Evolutionary conservation across 495 filamentous ascomycete species (phyloP).

Genomic region (Mycothermus thermophilus): DNA sequence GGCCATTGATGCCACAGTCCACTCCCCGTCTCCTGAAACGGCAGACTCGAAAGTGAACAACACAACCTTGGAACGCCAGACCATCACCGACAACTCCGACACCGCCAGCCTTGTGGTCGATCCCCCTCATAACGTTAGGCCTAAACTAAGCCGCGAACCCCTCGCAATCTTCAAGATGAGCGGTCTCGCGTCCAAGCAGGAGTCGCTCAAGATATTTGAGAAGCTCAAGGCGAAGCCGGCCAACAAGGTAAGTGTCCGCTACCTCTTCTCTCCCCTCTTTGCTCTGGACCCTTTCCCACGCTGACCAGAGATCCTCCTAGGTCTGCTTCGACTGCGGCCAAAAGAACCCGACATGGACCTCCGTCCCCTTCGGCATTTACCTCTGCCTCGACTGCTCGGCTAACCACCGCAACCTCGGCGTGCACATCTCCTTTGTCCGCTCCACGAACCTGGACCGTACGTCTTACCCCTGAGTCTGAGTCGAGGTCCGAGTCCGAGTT

Average conservation of each 20-base stretch:
- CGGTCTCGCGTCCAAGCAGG: constrained; percentile 71
- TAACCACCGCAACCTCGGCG: constrained; percentile 80
- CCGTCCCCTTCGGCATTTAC: constrained; percentile 93
- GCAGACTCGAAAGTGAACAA: constrained; percentile 7
- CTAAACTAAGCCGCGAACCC: no score
- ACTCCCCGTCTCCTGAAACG: constrained; percentile 14
- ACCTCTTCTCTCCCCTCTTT: background rate
- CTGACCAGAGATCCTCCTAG: constrained; percentile 31
- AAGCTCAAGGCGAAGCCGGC: constrained; percentile 86
- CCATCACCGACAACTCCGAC: no score
- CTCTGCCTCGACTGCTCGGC: constrained; percentile 94
- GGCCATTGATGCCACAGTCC: constrained; percentile 20
- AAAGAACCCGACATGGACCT: constrained; percentile 97
- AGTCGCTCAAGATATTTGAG: constrained; percentile 96
- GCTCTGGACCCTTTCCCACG: background rate
- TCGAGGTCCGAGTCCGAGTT: background rate
- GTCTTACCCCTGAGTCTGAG: constrained; percentile 17
- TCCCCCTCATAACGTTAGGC: no score
- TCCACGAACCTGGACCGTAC: constrained; percentile 96
- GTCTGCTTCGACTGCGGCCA: constrained; percentile 94
- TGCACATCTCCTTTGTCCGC: constrained; percentile 94
- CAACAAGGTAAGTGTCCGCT: constrained; percentile 60
- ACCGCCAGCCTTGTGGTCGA: no score
- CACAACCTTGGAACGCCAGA: background rate
- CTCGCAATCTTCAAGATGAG: constrained; percentile 45